Evolutionary conservation across 352 stramenopile species (phyloP), one percentile per base, ranked within the genome.

Genomic region (Pythium coloratum): DNA sequence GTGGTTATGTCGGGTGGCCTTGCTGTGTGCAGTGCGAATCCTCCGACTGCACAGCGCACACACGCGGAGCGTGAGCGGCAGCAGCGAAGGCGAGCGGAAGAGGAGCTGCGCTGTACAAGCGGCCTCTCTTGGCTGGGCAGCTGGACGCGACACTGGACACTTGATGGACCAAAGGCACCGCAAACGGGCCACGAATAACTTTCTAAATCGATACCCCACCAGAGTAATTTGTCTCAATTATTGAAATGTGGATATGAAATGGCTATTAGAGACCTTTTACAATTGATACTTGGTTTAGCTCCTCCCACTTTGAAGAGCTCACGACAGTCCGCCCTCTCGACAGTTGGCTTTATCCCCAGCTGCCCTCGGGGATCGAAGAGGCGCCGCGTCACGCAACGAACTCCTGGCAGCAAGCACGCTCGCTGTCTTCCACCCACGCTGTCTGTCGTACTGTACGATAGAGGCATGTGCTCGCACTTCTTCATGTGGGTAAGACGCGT

Each of bases 101-200:
- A 53, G 46, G 46, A 53, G 46, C 46, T 16, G 14, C n/a, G 16
- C 5, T 18, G 44, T 8, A 24, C 18, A 13, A 30, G 28, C 44
- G 7, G 32, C 18, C 46, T 16, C 46, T 53, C 24, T 28, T 30
- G 46, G 46, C 46, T 53, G 20, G 18, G 46, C 46, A 53, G 46
- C 46, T 53, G 46, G 46, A 53, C 46, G 46, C 46, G 46, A 3
- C 46, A 53, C 46, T 53, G 46, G 46, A 53, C 46, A 32, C 18
- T 32, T 49, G 42, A 49, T 49, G 42, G 8, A 26, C 40, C 10
- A 47, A 18, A 6, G n/a, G 16, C 44, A 32, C 8, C 38, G 38
- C 38, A 44, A 44, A 44, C 38, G 38, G 38, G 38, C 38, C 38
- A 44, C 38, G 38, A 5, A 44, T 18, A 18, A n/a, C 46, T 53